phyloP scores from a whole-genome alignment of 2,329 filamentous ascomycete genomes.

The Neofusicoccum umdonicola region DNA sequence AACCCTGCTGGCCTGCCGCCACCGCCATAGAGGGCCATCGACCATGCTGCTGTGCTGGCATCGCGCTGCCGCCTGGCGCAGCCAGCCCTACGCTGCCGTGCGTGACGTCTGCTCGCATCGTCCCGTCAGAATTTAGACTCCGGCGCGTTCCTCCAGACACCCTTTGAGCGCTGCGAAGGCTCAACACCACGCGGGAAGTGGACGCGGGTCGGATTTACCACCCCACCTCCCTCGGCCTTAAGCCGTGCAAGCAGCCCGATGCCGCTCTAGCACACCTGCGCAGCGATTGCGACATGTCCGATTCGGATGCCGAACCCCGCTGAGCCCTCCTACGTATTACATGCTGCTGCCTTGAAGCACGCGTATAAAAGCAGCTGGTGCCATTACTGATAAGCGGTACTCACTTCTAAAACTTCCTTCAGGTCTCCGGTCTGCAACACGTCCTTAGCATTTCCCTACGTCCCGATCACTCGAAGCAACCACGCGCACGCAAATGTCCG shows the following conservation, averaged over 20 bases:
- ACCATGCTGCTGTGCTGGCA: not conserved
- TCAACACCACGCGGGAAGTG: not conserved
- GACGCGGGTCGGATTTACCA: not conserved
- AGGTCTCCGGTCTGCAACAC: not conserved
- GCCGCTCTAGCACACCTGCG: not conserved
- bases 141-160: not conserved
- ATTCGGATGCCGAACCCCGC: not conserved
- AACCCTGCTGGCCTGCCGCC: not conserved
- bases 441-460: not conserved
- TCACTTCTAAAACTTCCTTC: not conserved
- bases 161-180: not conserved
- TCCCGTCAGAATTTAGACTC: not conserved
- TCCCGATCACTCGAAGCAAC: not conserved
- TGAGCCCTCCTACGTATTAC: not conserved
- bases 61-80: not conserved
- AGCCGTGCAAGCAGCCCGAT: not conserved
- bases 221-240: slow-evolving; percentile 4
- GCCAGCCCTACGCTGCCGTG: too few species aligned
- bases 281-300: slow-evolving; percentile 2
- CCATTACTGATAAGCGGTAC: not conserved
- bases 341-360: not conserved
- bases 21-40: not conserved
- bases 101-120: too few species aligned
- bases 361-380: not conserved
- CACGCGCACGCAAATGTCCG: not conserved